Percentiles rank a stretch among this genome's conserved stretches.
phyloP scores from a whole-genome alignment of 192 early-diverging fungal genomes.

The Coemansia sp. region DNA sequence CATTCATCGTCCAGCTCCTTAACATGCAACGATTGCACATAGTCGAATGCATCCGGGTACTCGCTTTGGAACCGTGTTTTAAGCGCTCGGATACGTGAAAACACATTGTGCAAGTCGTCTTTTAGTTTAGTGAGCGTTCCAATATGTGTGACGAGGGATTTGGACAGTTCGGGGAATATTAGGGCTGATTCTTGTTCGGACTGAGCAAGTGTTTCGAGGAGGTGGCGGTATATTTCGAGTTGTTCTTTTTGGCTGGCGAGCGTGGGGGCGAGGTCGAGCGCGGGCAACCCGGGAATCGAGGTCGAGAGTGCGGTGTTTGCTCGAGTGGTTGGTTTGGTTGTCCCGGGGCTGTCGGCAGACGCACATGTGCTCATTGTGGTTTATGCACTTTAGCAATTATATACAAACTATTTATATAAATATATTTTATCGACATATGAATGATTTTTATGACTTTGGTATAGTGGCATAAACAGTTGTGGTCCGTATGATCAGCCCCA shows the following conservation, averaged over 20 bases:
- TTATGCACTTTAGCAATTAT: not conserved
- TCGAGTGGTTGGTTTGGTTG: not conserved
- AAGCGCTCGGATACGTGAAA: conserved; percentile 35
- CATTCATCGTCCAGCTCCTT: conserved; percentile 38
- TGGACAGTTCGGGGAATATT: conserved; percentile 36
- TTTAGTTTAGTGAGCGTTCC: conserved; percentile 29
- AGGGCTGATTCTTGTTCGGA: conserved; percentile 43
- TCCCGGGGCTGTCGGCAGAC: not conserved
- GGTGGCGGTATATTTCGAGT: conserved; percentile 26
- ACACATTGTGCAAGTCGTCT: conserved; percentile 43
- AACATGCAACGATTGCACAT: conserved; percentile 48
- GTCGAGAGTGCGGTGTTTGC: conserved; percentile 13
- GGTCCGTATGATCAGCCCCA: no score
- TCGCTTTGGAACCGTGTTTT: conserved; percentile 35
- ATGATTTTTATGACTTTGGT: no score
- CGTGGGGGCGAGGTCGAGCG: conserved; percentile 24
- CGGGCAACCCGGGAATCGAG: conserved; percentile 30
- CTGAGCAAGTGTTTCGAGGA: conserved; percentile 25
- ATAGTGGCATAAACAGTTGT: no score
- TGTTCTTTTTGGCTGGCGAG: conserved; percentile 31
- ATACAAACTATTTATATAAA: not conserved
- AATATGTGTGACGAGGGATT: conserved; percentile 27
- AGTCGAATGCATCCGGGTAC: conserved; percentile 41
- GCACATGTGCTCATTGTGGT: not conserved
- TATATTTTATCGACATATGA: no score